Evolutionary conservation across 2,329 filamentous ascomycete species (phyloP), one percentile per base, ranked within the genome.

Genomic region (Aspergillus floridensis): DNA sequence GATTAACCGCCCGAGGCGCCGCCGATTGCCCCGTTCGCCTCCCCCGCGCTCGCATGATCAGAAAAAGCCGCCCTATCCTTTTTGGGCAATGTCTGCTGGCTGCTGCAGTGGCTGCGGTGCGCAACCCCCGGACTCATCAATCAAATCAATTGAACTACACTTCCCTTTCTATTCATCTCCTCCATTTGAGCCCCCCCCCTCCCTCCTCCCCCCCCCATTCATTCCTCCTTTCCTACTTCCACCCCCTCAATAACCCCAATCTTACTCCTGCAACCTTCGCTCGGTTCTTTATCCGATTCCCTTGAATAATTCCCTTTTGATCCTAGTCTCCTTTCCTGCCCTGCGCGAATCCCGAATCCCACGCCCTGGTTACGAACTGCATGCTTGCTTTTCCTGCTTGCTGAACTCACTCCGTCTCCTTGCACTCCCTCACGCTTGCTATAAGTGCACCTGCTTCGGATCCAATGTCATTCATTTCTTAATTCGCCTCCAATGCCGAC

Each of bases 401-500:
- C 41, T 35, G 57, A 59, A 44, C 49, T 60, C 60, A 59, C 66
- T 68, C 65, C 68, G 58, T 66, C 58, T 56, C 65, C 67, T 68
- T 44, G 16, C 16, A 44, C 38, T 44, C 14, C 38, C 38, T 16
- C 38, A 19, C 16, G 8, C 38, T 44, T 44, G 6, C 38, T 16
- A 68, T 71, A 26, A 31, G 49, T 68, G 49, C 54, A 54, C 53
- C 57, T 56, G 53, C 53, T 64, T 29, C 60, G 56, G 66, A 66
- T 68, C 73, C 72, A 67, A 75, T 77, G 73, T 72, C 66, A 70
- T 66, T 66, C 66, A 65, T 66, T 63, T 63, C 59, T 65, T 77
- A 62, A 75, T 70, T 70, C 68, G 69, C 71, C 72, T 76, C 44
- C 72, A 74, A 83, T 83, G 81, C 81, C 81, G 69, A 82, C 80